Base-by-base conservation (phyloP, 139 green algal species). In the Chlorella ohadii region DNA sequence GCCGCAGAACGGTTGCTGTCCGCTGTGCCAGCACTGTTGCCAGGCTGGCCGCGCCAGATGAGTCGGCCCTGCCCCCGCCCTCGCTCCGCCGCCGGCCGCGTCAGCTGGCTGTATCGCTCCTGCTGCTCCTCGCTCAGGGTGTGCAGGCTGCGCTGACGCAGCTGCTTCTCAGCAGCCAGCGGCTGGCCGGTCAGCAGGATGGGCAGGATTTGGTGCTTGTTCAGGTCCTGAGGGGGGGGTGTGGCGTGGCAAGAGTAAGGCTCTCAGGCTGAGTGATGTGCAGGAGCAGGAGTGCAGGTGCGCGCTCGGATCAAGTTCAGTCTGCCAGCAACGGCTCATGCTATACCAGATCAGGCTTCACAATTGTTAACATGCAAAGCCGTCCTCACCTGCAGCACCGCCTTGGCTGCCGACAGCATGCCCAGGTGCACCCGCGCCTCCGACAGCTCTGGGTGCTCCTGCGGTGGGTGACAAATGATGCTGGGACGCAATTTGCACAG, bases 171-270 rank as follows among this genome's bases (percentile, higher is more conserved):
- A 16, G 36, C 5, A 12, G 55, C 19, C 51, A 85, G 56, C 23
- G 76, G 76, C 47, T 66, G 44, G n/a, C 80, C 68, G 17, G 66
- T 72, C 39, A 85, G 80, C 65, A 85, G 80, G 70, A 55, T 85
- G 66, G n/a, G 70, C 66, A 85, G 70, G 70, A 85, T 85, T 38
- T 85, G 80, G 38, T 79, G 80, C 12, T 34, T 22, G 56, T 79
- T 73, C 27, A 85, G 56, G 55, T 85, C 80, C 57, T 67, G 28
- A 7, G 44, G 44, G 44, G 44, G 44, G 7, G 44, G 44, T 51
- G 44, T 16, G n/a, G n/a, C n/a, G n/a, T n/a, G n/a, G n/a, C n/a
- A n/a, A n/a, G n/a, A n/a, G n/a, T n/a, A n/a, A n/a, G n/a, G n/a
- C n/a, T n/a, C n/a, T n/a, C n/a, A n/a, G n/a, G n/a, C n/a, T n/a